These are phyloP conservation scores for Verticillium tricorpus DNA, from an alignment of 2,329 filamentous ascomycete species.

Conservation along the genomic window DNA sequence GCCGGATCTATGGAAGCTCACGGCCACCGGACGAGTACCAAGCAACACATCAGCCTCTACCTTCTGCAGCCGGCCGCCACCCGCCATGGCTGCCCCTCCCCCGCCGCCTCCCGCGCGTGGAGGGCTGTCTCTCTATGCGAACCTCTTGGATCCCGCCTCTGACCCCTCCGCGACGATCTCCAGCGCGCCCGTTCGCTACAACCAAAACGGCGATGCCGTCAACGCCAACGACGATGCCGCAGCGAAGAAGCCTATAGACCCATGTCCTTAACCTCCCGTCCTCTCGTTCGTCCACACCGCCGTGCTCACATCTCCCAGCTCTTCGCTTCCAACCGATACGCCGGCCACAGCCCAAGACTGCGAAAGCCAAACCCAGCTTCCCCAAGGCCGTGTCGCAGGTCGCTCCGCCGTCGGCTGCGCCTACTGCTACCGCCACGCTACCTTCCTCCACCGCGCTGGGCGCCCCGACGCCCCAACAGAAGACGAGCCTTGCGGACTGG, in stretches of 20 bases:
- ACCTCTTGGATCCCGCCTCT: conserved; percentile 63
- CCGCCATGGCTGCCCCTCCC: conserved; percentile 24
- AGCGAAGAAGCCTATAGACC: conserved; percentile 56
- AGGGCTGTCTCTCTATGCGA: conserved; percentile 75
- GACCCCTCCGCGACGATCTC: conserved; percentile 62
- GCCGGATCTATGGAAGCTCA: too few species aligned
- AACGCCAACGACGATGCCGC: conserved; percentile 41
- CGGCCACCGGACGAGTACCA: too few species aligned
- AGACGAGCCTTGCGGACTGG: conserved; percentile 78
- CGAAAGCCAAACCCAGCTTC: conserved; percentile 59
- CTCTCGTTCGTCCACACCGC: neutral
- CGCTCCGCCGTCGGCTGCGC: conserved; percentile 19
- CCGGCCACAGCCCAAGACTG: conserved; percentile 60
- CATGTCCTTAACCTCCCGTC: conserved; percentile 20
- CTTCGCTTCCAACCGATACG: conserved; percentile 85
- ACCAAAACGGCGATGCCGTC: conserved; percentile 42
- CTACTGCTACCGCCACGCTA: conserved; percentile 21
- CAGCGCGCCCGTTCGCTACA: conserved; percentile 69
- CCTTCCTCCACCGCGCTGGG: conserved; percentile 11
- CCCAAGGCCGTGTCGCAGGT: conserved; percentile 35
- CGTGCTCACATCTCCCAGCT: conserved; percentile 39
- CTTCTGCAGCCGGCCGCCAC: too few species aligned
- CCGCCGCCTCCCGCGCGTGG: conserved; percentile 37
- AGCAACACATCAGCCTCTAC: too few species aligned
- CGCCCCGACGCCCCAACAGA: conserved; percentile 39